Evolutionary conservation across 768 basidiomycete genomes (phyloP).

Genomic region (Leccinum uliginosum): DNA sequence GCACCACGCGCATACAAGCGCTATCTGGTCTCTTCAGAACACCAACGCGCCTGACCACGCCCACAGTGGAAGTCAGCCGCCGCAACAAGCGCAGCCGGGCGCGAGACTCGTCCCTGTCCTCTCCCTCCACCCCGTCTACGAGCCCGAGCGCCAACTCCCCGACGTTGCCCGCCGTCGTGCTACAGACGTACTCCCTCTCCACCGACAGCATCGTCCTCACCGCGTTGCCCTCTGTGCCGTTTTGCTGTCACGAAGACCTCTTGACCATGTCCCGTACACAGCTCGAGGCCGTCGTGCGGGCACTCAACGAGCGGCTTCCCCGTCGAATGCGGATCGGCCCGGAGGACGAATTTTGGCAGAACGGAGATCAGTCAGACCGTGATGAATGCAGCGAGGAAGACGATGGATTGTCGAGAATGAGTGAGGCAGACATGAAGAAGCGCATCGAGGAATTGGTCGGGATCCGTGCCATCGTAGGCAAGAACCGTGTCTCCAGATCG

Average conservation of each 20-base stretch:
- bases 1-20: conserved; percentile 10
- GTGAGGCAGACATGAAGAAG: conserved; percentile 44
- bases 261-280: conserved; percentile 54
- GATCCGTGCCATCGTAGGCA: conserved; percentile 35
- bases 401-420: conserved; percentile 24
- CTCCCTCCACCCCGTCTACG: conserved; percentile 7
- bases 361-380: neutral
- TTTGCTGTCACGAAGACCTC: conserved; percentile 74
- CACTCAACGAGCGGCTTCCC: conserved; percentile 58
- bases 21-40: conserved; percentile 22
- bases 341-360: conserved; percentile 24
- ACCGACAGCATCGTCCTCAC: conserved; percentile 61
- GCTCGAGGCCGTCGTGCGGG: conserved; percentile 48
- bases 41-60: conserved; percentile 21
- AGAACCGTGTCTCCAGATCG: conserved; percentile 20
- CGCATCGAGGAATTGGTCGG: conserved; percentile 62
- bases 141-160: conserved; percentile 1
- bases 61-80: conserved; percentile 16
- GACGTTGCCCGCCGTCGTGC: conserved; percentile 41
- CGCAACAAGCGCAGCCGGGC: conserved; percentile 19
- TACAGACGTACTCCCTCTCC: conserved; percentile 51
- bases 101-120: conserved; percentile 4
- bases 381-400: neutral
- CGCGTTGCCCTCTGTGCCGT: conserved; percentile 52
- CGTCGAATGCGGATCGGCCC: conserved; percentile 45